Evolutionary conservation across 148 eudicot species (phyloP), one percentile per base, ranked within the genome.

Genomic region (Bassia scoparia): DNA sequence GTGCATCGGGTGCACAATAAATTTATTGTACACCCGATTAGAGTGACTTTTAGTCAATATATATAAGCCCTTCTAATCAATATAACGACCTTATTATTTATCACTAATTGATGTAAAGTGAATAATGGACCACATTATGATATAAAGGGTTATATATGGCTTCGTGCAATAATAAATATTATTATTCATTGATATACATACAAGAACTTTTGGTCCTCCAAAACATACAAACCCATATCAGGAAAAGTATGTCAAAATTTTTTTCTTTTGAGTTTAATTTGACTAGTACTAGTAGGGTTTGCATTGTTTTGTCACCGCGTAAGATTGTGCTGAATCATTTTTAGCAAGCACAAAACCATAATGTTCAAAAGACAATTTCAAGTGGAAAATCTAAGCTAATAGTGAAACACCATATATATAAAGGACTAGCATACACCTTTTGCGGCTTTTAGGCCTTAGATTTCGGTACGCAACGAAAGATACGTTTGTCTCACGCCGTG

Each of bases 321-420:
- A 80, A 66, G 54, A 67, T 21, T 77, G 63, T 83, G 77, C 76
- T 60, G 67, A 64, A 71, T 70, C 63, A 50, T 41, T 68, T 68
- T 27, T 61, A 29, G 64, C 52, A 78, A 73, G 68, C 49, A 49
- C 24, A n/a, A 31, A 27, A 24, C 33, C 34, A 29, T 18, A 34
- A 13, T 21, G 55, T 46, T 82, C 71, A 60, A 69, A 67, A 49
- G 85, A 87, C 90, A 85, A 65, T 59, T 21, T 73, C 69, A 59
- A 86, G 86, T 88, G 88, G 87, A 78, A n/a, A 69, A 77, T 81
- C 79, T 70, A 63, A 61, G 68, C 33, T 55, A 68, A 50, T 72
- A 74, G 73, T 77, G 77, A 37, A 73, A 76, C 49, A 70, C 82
- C 80, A 77, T 75, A n/a, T n/a, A n/a, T n/a, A n/a, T n/a, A 76